Evolutionary conservation across 2,329 filamentous ascomycete genomes (phyloP), one percentile per base, ranked within the genome.

Genomic region (Lasiodiplodia hormozganensis): DNA sequence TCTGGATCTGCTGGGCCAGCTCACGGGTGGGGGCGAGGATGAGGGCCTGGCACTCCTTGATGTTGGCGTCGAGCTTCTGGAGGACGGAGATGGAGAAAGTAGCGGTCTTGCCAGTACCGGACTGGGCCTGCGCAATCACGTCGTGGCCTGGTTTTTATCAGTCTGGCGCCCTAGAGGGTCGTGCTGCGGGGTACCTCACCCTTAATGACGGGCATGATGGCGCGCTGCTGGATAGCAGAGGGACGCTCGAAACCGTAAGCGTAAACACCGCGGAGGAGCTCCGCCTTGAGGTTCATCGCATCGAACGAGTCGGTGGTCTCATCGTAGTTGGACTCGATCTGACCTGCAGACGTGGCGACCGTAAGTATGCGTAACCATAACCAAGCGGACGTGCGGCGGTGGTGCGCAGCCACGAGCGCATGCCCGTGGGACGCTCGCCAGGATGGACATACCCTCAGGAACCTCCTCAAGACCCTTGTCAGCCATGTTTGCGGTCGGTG

Each of bases 251-350:
- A 99, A 92, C 96, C 96, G 84, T 99, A 99, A 82, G 96, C 96
- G 85, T 98, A 99, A 83, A 99, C 93, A 87, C 92, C 96, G 86
- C 96, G 94, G 82, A 99, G 93, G 80, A 99, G 92, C 88, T 99
- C 96, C 74, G 93, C 82, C 90, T 96, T 97, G 80, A 99, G 89
- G 86, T 90, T 91, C 96, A 99, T 99, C 78, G 94, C 89, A 85
- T 99, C 96, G 86, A 99, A 99, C 71, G 94, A 97, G 86, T 99
- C 96, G 85, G 96, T 95, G 80, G 95, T 94, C 89, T 98, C 94
- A 89, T 99, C 96, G 87, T 98, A 99, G 93, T 99, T 99, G 82
- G 94, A 97, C 89, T 99, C 96, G 89, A 99, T 99, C 87, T 97
- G 94, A 85, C 91, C 95, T 97, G 82, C 78, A 81, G 69, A 67